These are phyloP conservation scores for Viridothelium virens DNA, from an alignment of 495 filamentous ascomycete species.

Conservation along the genomic window DNA sequence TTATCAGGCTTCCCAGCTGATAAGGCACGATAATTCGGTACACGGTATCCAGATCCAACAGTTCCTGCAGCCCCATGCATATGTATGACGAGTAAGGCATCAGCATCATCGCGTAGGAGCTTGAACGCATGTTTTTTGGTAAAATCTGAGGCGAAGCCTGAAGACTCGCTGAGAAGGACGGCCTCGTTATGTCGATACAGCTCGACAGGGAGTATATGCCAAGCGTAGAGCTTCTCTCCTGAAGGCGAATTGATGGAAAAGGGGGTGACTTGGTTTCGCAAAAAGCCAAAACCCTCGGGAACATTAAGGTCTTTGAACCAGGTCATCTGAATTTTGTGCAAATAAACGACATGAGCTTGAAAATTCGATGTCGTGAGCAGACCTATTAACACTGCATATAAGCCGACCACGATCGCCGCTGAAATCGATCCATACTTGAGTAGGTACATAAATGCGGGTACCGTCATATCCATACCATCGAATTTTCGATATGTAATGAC, in stretches of 20 bases:
- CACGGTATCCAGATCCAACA: slow-evolving; percentile 54
- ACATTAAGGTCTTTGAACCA: slow-evolving; percentile 45
- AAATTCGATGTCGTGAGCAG: slow-evolving; percentile 41
- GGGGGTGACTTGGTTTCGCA: slow-evolving; percentile 59
- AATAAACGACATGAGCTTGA: slow-evolving; percentile 44
- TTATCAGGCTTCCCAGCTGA: slow-evolving; percentile 48
- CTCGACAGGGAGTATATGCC: slow-evolving; percentile 64
- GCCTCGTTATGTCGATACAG: slow-evolving; percentile 52
- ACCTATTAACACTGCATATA: slow-evolving; percentile 15
- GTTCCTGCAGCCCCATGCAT: slow-evolving; percentile 53
- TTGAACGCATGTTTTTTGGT: slow-evolving; percentile 49
- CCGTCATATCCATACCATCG: neutral
- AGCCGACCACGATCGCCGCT: neutral
- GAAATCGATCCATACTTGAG: slow-evolving; percentile 14
- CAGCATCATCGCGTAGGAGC: slow-evolving; percentile 55
- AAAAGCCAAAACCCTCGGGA: slow-evolving; percentile 44
- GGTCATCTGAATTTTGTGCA: slow-evolving; percentile 42
- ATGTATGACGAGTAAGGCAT: slow-evolving; percentile 53
- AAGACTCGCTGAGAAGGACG: slow-evolving; percentile 42
- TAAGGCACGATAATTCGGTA: slow-evolving; percentile 55
- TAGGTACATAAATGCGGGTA: neutral
- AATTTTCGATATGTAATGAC: neutral
- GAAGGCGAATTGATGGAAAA: slow-evolving; percentile 54
- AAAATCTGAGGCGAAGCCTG: slow-evolving; percentile 47
- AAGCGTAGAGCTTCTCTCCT: slow-evolving; percentile 54